Evolutionary conservation across 495 filamentous ascomycete species (phyloP), one percentile per base, ranked within the genome.

Genomic region (Xylaria palmicola): DNA sequence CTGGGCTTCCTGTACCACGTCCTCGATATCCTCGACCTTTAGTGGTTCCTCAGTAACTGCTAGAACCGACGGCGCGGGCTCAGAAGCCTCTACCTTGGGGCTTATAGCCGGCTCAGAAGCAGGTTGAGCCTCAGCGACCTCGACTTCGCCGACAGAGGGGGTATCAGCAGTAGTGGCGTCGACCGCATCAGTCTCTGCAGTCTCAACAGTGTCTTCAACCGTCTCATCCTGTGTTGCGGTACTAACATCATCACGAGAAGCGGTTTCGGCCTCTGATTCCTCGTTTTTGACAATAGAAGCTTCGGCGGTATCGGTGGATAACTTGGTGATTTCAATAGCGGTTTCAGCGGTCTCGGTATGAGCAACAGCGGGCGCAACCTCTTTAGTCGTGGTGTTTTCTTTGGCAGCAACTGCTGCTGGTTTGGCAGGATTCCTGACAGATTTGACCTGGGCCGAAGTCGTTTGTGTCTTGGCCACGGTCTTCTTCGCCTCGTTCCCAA

Each of bases 271-370:
- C 40, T 68, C 66, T 22, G 36, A 20, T 30, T 62, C 36, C 4
- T 56, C 29, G 15, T 63, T 22, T 30, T 72, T 61, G 17, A 56
- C 53, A 20, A 55, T 45, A 30, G 58, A 17, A 5, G 58, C 20
- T 15, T 54, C 52, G 24, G 47, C 64, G 37, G 56, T 68, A 13
- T 66, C 62, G 3, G 63, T 44, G 1, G 64, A 67, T 24, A 47
- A 48, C 41, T 72, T 67, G 2, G 71, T 67, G 1, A 54, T 59
- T 9, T 69, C 58, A 6, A 70, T 57, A 17, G 62, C 67, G 32
- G 68, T 55, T 39, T 77, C 71, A 4, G 69, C 66, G 7, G 71
- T 74, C 37, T 68, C 71, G 15, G 58, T 52, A 29, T 75, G 60
- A 41, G 72, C 73, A 19, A 64, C 69, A 32, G 64, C 62, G 6